Evolutionary conservation across 495 filamentous ascomycete species (phyloP).

Genomic region (Xylaria telfairii): DNA sequence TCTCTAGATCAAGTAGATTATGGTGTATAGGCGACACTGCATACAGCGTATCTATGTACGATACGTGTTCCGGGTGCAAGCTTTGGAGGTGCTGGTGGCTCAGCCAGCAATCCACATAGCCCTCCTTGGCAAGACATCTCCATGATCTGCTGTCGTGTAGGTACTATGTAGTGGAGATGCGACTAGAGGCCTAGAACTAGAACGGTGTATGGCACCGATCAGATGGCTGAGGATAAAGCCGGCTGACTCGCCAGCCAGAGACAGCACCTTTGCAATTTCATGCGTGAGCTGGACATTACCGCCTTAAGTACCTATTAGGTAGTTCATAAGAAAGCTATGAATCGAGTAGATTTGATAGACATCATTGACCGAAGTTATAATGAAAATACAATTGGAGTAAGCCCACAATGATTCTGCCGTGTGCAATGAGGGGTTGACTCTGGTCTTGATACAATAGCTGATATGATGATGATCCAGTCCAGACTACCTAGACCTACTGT

Average conservation of each 20-base stretch:
- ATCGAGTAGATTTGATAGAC: no score
- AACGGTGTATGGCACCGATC: neutral
- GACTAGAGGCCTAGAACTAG: no score
- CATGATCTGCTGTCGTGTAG: no score
- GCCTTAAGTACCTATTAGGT: no score
- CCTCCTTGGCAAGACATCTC: conserved; percentile 5
- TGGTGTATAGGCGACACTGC: neutral
- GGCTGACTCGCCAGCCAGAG: neutral
- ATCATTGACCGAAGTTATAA: no score
- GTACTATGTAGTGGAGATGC: no score
- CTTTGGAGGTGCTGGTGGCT: neutral
- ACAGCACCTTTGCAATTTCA: no score
- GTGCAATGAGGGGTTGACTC: neutral
- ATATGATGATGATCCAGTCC: no score
- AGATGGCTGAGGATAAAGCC: neutral
- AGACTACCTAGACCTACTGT: no score
- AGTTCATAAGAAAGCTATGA: neutral
- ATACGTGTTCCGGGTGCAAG: no score
- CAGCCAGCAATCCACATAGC: conserved; percentile 6
- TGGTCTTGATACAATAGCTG: neutral
- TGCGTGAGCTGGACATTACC: neutral
- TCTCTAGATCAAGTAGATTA: no score
- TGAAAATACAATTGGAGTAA: neutral
- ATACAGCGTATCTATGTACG: neutral
- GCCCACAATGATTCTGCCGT: neutral